These are phyloP conservation scores for Akanthomyces uredinophilus DNA, from an alignment of 2,329 filamentous ascomycete genomes.

Conservation along the genomic window DNA sequence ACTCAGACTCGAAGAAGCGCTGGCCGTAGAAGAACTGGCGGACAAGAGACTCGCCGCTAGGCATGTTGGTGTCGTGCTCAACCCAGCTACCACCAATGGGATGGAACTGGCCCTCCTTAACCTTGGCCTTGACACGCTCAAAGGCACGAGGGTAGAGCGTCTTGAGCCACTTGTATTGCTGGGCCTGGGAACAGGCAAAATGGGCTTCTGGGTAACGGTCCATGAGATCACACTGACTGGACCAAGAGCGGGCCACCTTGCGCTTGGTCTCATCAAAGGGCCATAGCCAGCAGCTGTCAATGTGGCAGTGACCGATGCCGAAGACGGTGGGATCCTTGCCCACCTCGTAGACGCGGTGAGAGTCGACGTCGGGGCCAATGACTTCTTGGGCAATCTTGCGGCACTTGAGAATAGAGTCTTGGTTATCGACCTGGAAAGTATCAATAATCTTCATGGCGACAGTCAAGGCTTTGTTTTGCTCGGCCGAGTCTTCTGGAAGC, in stretches of 20 bases:
- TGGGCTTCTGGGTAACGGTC: slow-evolving; percentile 91
- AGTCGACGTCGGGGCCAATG: slow-evolving; percentile 75
- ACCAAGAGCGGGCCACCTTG: slow-evolving; percentile 94
- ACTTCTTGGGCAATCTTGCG: slow-evolving; percentile 81
- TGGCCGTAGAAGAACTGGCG: slow-evolving; percentile 95
- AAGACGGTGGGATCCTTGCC: slow-evolving; percentile 73
- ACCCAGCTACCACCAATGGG: slow-evolving; percentile 98
- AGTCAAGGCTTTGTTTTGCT: slow-evolving; percentile 80
- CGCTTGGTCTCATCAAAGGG: slow-evolving; percentile 96
- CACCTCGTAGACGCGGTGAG: slow-evolving; percentile 74
- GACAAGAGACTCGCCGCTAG: slow-evolving; percentile 88
- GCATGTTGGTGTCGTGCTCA: slow-evolving; percentile 97
- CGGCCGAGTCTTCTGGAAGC: slow-evolving; percentile 81
- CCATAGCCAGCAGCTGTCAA: slow-evolving; percentile 98
- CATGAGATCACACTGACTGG: slow-evolving; percentile 91
- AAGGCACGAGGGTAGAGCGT: slow-evolving; percentile 82
- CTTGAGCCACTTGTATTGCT: slow-evolving; percentile 98
- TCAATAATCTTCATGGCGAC: slow-evolving; percentile 87
- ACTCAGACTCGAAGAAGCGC: slow-evolving; percentile 87
- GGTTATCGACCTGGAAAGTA: slow-evolving; percentile 73
- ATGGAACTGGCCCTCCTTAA: slow-evolving; percentile 86
- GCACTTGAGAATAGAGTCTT: slow-evolving; percentile 71
- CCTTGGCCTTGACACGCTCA: slow-evolving; percentile 84
- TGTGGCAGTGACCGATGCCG: slow-evolving; percentile 93
- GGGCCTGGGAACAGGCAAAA: slow-evolving; percentile 88